A percentile compares a stretch with the other conserved stretches of the same genome.
phyloP scores from a whole-genome alignment of 306 rosid species.

The Rosa persica region DNA sequence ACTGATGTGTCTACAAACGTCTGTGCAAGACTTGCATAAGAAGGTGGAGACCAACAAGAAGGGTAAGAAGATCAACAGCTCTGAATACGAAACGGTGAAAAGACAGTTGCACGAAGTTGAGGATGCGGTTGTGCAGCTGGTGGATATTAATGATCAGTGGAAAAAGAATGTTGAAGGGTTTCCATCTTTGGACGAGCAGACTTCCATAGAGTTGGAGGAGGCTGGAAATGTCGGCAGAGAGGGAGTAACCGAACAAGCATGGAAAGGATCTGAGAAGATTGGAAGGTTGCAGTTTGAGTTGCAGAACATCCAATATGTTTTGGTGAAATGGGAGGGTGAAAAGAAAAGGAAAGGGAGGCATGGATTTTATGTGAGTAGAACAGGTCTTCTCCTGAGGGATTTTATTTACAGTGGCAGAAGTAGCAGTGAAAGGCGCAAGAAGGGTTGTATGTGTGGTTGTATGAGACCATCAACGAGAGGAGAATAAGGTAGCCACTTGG shows the following conservation, averaged over 20 bases:
- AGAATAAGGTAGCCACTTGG: constrained; percentile 42
- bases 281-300: constrained; percentile 84
- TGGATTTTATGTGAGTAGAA: constrained; percentile 61
- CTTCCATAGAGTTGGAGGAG: constrained; percentile 50
- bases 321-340: constrained; percentile 70
- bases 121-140: constrained; percentile 61
- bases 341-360: constrained; percentile 52
- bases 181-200: constrained; percentile 36
- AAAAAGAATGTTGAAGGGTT: constrained; percentile 55
- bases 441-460: constrained; percentile 67
- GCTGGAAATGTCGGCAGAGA: constrained; percentile 41
- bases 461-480: constrained; percentile 61
- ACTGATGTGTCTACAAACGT: constrained; percentile 49
- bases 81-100: constrained; percentile 61
- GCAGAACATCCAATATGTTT: constrained; percentile 69
- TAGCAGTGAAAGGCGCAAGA: constrained; percentile 48
- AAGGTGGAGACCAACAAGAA: constrained; percentile 58
- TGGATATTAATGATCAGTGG: constrained; percentile 54
- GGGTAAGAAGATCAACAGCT: constrained; percentile 42
- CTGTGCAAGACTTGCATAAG: constrained; percentile 58
- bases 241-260: constrained; percentile 63
- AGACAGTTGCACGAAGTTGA: constrained; percentile 77
- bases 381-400: constrained; percentile 70
- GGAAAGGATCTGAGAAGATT: constrained; percentile 68
- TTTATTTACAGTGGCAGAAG: constrained; percentile 62